A percentile compares a stretch with the other conserved stretches of the same genome.
Conservation (phyloP, 495 filamentous ascomycete species). For the Alectoria sarmentosa region DNA sequence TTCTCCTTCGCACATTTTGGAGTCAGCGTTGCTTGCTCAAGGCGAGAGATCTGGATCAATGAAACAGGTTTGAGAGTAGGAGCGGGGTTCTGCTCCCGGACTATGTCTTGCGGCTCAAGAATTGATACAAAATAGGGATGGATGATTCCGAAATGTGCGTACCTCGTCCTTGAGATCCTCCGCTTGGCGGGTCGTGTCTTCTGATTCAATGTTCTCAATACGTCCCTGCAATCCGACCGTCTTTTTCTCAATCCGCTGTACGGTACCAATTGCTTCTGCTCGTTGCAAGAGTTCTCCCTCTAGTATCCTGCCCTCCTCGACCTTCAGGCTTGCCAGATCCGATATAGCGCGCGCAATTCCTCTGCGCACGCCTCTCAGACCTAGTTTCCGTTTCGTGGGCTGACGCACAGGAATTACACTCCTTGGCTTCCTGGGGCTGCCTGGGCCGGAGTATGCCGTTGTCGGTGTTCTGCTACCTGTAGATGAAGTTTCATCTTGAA, state of each 20-base stretch:
- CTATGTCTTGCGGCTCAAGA: too few relatives aligned
- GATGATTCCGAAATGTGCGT: too few relatives aligned
- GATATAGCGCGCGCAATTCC: constrained; percentile 66
- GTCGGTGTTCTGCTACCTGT: constrained; percentile 46
- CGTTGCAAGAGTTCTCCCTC: constrained; percentile 39
- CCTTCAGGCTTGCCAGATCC: constrained; percentile 63
- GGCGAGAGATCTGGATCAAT: too few relatives aligned
- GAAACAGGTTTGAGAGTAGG: too few relatives aligned
- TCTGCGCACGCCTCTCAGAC: constrained; percentile 59
- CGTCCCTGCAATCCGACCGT: constrained; percentile 33
- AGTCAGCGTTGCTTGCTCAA: too few relatives aligned
- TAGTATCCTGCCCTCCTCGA: constrained; percentile 60
- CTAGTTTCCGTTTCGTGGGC: constrained; percentile 47
- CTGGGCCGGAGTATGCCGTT: constrained; percentile 27
- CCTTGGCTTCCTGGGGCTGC: constrained; percentile 26
- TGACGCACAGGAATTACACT: constrained; percentile 56
- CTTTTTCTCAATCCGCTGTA: constrained; percentile 11
- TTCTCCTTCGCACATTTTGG: too few relatives aligned
- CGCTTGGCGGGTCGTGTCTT: constrained; percentile 30
- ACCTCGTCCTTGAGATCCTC: constrained; percentile 46
- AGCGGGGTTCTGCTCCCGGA: too few relatives aligned
- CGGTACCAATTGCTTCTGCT: constrained; percentile 1
- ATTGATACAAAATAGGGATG: too few relatives aligned
- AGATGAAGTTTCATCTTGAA: constrained; percentile 36
- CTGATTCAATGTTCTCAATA: constrained; percentile 36